These are phyloP conservation scores for Teratosphaeria pseudoeucalypti DNA, from an alignment of 2,329 filamentous ascomycete genomes.

Conservation along the genomic window DNA sequence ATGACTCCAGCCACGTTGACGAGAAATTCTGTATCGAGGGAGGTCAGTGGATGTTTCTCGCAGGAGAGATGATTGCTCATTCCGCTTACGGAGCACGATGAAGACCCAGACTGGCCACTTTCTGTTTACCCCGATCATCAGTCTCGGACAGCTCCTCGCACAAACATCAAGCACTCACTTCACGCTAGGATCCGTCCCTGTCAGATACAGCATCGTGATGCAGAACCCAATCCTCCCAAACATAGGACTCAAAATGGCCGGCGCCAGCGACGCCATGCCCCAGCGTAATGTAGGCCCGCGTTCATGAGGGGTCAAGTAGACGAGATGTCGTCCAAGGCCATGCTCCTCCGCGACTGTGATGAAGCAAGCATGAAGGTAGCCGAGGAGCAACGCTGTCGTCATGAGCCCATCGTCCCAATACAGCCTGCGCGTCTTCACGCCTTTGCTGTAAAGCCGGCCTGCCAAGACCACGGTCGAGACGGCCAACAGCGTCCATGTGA, in stretches of 20 bases:
- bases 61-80: background rate
- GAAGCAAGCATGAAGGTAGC: slow-evolving; percentile 15
- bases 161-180: background rate
- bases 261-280: slow-evolving; percentile 15
- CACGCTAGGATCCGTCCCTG: slow-evolving; percentile 15
- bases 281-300: slow-evolving; percentile 10
- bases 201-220: slow-evolving; percentile 20
- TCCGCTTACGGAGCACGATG: slow-evolving; percentile 10
- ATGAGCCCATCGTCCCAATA: slow-evolving; percentile 21
- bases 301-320: slow-evolving; percentile 9
- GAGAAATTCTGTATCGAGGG: slow-evolving; percentile 5
- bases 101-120: slow-evolving; percentile 19
- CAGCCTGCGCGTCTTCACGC: slow-evolving; percentile 12
- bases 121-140: background rate
- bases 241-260: slow-evolving; percentile 18
- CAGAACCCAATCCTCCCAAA: slow-evolving; percentile 19
- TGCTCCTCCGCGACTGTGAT: slow-evolving; percentile 11
- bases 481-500: slow-evolving; percentile 14
- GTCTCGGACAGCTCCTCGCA: background rate
- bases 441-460: slow-evolving; percentile 15
- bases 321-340: slow-evolving; percentile 20
- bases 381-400: slow-evolving; percentile 12
- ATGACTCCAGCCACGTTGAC: slow-evolving; percentile 17
- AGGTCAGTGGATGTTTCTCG: background rate
- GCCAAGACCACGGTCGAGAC: slow-evolving; percentile 16